These are phyloP conservation scores for Astraeus odoratus DNA, from an alignment of 768 basidiomycete genomes.

Conservation along the genomic window DNA sequence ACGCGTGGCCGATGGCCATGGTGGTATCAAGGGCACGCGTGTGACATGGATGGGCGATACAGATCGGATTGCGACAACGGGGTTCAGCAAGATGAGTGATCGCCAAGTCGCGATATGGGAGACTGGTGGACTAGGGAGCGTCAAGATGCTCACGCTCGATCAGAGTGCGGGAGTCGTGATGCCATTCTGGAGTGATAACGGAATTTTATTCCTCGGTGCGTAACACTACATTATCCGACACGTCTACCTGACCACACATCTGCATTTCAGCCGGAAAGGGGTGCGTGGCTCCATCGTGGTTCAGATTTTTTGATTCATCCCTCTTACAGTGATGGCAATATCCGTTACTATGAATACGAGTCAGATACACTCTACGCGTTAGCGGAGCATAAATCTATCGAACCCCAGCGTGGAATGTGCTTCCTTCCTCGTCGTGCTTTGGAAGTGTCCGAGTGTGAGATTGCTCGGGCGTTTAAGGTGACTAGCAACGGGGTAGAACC, in stretches of 20 bases:
- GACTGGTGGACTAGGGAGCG: constrained; percentile 59
- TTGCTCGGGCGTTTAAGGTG: constrained; percentile 91
- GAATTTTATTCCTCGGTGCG: constrained; percentile 76
- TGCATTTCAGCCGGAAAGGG: constrained; percentile 71
- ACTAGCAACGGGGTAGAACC: constrained; percentile 71
- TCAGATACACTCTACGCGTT: constrained; percentile 71
- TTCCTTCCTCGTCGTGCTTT: constrained; percentile 92
- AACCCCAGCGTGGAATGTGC: constrained; percentile 95
- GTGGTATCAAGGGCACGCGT: constrained; percentile 88
- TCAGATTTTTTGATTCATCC: no score
- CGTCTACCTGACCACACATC: neutral
- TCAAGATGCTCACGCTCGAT: constrained; percentile 78
- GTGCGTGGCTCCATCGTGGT: constrained; percentile 31
- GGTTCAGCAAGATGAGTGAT: constrained; percentile 96
- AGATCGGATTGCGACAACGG: constrained; percentile 89
- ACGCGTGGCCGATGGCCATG: constrained; percentile 77
- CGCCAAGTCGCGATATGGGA: constrained; percentile 91
- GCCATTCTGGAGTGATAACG: constrained; percentile 97
- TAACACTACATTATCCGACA: constrained; percentile 3
- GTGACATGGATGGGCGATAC: constrained; percentile 87
- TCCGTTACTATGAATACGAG: constrained; percentile 97
- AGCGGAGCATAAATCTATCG: constrained; percentile 80
- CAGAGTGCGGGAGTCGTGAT: constrained; percentile 91
- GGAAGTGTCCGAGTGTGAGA: constrained; percentile 87
- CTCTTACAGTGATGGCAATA: constrained; percentile 88